Conservation (phyloP, 768 basidiomycete species). For the Rhizopogon roseolus region DNA sequence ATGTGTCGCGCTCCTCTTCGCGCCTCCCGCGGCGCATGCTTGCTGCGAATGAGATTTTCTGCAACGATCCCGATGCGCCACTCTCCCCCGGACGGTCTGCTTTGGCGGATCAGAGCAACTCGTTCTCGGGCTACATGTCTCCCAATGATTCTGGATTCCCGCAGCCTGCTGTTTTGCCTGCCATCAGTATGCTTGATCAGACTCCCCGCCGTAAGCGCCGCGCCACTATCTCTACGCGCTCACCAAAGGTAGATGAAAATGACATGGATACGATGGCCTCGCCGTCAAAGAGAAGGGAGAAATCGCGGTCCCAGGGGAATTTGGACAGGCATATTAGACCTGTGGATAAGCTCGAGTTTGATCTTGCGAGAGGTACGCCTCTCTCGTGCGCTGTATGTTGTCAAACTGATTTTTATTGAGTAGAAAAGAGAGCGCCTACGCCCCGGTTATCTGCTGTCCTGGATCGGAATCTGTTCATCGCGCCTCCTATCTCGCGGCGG, state of each 20-base stretch:
- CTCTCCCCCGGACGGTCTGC: conserved; percentile 16
- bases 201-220: conserved; percentile 38
- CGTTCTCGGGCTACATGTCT: conserved; percentile 16
- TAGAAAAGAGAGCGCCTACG: conserved; percentile 37
- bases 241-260: conserved; percentile 35
- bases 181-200: conserved; percentile 16
- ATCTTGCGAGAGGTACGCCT: conserved; percentile 56
- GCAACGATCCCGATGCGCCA: conserved; percentile 13
- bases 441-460: conserved; percentile 62
- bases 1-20: conserved; percentile 27
- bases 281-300: conserved; percentile 62
- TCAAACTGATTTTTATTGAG: conserved; percentile 2
- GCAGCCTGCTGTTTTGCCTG: conserved; percentile 9
- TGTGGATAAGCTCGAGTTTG: conserved; percentile 57
- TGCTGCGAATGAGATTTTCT: conserved; percentile 69
- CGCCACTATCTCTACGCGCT: conserved; percentile 65
- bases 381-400: background rate
- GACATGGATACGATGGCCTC: conserved; percentile 37
- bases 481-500: conserved; percentile 36
- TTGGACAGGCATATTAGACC: conserved; percentile 66
- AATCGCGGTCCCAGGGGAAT: conserved; percentile 63
- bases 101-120: conserved; percentile 12
- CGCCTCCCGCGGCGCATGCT: conserved; percentile 61
- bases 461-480: conserved; percentile 66
- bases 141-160: conserved; percentile 16